Evolutionary conservation across 805 yeast species (phyloP), one percentile per base, ranked within the genome.

Genomic region (Yarrowia keelungensis): DNA sequence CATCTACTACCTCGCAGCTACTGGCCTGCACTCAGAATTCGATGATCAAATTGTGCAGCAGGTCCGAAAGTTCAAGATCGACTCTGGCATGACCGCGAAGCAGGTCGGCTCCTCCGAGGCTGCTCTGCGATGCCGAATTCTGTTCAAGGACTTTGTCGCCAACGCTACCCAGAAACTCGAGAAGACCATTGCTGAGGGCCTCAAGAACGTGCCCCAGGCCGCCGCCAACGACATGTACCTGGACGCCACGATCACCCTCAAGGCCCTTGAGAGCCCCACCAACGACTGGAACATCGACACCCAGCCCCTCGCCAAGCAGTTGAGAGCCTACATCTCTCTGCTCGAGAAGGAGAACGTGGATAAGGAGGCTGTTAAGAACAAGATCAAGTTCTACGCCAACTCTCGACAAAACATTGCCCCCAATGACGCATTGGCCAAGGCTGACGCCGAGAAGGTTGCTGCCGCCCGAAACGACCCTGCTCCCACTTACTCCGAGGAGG

Each of bases 271-370:
- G n/a, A 7, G 26, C 39, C 56, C 67, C 26, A 47, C 36, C 26
- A 62, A 62, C 47, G 56, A 62, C 51, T 59, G 65, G 65, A 59
- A 59, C 65, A 35, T 59, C 26, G 65, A 59, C 51, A 59, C 65
- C 32, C 65, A 59, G 65, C 10, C 12, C 45, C 65, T 59, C 35
- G 65, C 51, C 51, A 59, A 59, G 51, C 50, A 59, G 32, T 51
- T 59, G 35, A 59, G 11, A 12, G 51, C 65, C n/a, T 59, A 59
- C 65, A 7, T 59, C 1, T 42, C 32, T 35, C 65, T 59, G 11
- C 50, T 59, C 8, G 19, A 59, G 22, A 22, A 46, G 8, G 51
- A 35, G 26, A 47, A 47, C 8, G 51, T 38, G 8, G 51, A 59
- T 35, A 16, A 59, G 51, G 16, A 59, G 65, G 65, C 65, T 10